Conservation (phyloP, 2,329 filamentous ascomycete genomes). For the Kalmusia sp. region DNA sequence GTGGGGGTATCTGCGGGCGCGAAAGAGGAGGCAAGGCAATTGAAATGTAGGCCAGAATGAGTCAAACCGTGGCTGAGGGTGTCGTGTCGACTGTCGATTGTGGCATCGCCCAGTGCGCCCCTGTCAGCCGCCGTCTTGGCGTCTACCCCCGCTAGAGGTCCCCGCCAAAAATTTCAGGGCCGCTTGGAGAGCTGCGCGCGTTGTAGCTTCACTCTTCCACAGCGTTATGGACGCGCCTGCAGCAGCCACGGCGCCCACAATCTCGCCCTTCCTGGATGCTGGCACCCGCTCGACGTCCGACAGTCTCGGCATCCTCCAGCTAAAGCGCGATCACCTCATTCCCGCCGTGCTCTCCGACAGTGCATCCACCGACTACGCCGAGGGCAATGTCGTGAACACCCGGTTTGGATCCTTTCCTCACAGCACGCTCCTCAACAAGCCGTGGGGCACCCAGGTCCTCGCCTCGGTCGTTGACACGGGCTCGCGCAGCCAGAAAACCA, state of each 20-base stretch:
- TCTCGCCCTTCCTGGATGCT: conserved; percentile 82
- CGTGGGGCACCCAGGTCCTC: conserved; percentile 91
- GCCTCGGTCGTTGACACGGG: conserved; percentile 92
- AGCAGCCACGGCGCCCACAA: conserved; percentile 28
- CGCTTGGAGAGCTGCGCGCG: not conserved
- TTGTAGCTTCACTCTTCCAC: conserved; percentile 28
- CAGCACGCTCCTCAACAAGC: conserved; percentile 66
- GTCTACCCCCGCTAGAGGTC: conserved; percentile 28
- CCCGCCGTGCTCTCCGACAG: conserved; percentile 66
- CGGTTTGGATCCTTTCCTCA: conserved; percentile 80
- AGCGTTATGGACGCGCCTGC: not conserved
- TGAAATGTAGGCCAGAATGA: conserved; percentile 9
- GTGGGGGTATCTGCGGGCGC: conserved; percentile 8
- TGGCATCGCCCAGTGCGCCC: too few species aligned
- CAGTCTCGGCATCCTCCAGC: conserved; percentile 80
- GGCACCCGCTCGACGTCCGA: conserved; percentile 67
- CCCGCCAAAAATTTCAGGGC: conserved; percentile 23
- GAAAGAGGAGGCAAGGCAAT: not conserved
- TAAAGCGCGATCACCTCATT: conserved; percentile 85
- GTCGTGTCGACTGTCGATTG: too few species aligned
- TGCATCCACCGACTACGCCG: conserved; percentile 50
- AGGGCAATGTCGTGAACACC: conserved; percentile 74
- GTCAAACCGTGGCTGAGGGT: too few species aligned
- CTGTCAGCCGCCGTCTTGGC: conserved; percentile 33
- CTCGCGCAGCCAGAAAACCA: conserved; percentile 74